phyloP scores from a whole-genome alignment of 768 basidiomycete genomes.

The Leccinellum albellum region DNA sequence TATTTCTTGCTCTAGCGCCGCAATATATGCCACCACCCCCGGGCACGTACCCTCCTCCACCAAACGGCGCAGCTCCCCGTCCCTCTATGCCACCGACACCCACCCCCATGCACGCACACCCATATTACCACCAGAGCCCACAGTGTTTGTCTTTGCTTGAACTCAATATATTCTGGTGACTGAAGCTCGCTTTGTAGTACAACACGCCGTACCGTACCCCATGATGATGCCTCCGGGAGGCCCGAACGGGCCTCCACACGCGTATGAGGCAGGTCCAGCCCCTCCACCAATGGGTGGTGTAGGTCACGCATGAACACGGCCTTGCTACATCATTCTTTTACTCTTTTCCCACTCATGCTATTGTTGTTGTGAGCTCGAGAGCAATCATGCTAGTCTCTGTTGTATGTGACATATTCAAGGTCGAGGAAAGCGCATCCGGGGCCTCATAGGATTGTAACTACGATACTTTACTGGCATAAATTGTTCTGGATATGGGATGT shows the following conservation, averaged over 20 bases:
- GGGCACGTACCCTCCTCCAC: slow-evolving; percentile 72
- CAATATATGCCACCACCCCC: slow-evolving; percentile 81
- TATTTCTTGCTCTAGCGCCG: slow-evolving; percentile 41
- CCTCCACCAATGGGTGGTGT: slow-evolving; percentile 75
- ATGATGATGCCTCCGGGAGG: slow-evolving; percentile 84
- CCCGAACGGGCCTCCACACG: slow-evolving; percentile 61
- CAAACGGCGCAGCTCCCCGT: slow-evolving; percentile 73
- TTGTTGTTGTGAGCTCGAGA: slow-evolving; percentile 29
- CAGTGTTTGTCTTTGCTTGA: slow-evolving; percentile 54
- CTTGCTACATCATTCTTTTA: slow-evolving; percentile 9
- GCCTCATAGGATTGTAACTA: slow-evolving; percentile 26
- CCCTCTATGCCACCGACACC: slow-evolving; percentile 92
- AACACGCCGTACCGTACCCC: slow-evolving; percentile 83
- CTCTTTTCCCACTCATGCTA: slow-evolving; percentile 9
- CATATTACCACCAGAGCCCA: slow-evolving; percentile 88
- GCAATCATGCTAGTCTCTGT: slow-evolving; percentile 23
- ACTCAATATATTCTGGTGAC: slow-evolving; percentile 18
- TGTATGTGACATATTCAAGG: slow-evolving; percentile 25
- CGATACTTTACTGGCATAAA: slow-evolving; percentile 25
- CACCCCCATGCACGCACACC: slow-evolving; percentile 80
- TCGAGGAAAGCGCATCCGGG: slow-evolving; percentile 5
- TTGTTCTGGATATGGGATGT: slow-evolving; percentile 24
- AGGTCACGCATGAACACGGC: slow-evolving; percentile 49
- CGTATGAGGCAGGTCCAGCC: slow-evolving; percentile 67
- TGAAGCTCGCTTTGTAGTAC: slow-evolving; percentile 50